Evolutionary conservation across 1,284 basidiomycete genomes (phyloP).

Genomic region (Malassezia pachydermatis): DNA sequence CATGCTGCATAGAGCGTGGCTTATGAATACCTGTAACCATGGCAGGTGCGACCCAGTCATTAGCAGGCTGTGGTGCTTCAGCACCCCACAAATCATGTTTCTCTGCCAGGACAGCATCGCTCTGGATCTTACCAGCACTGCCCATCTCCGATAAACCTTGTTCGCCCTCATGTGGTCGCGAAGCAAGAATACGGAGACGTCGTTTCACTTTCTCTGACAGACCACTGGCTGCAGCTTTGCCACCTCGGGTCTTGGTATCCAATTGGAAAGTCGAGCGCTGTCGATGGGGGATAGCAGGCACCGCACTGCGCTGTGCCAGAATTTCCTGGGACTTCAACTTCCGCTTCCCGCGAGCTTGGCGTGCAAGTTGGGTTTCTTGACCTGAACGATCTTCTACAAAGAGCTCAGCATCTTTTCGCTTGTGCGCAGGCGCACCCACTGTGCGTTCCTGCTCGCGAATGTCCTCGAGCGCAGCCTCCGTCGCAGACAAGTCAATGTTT

Average conservation of each 20-base stretch:
- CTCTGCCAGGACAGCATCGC: slow-evolving; percentile 9
- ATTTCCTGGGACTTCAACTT: slow-evolving; percentile 69
- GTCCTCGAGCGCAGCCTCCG: slow-evolving; percentile 32
- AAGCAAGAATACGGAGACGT: slow-evolving; percentile 18
- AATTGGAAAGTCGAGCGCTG: slow-evolving; percentile 48
- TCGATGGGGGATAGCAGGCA: slow-evolving; percentile 55
- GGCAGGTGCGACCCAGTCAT: slow-evolving; percentile 11
- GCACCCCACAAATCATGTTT: slow-evolving; percentile 15
- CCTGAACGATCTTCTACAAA: slow-evolving; percentile 50
- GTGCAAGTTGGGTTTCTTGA: slow-evolving; percentile 25
- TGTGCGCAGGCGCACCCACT: slow-evolving; percentile 8
- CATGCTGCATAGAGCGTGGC: slow-evolving; percentile 6
- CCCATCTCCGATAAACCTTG: slow-evolving; percentile 6
- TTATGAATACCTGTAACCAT: not conserved
- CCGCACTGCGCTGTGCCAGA: slow-evolving; percentile 68
- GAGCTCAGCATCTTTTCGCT: slow-evolving; percentile 15
- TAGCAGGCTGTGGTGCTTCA: not conserved
- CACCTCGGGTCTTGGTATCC: slow-evolving; percentile 11
- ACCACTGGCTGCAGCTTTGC: slow-evolving; percentile 18
- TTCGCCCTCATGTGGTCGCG: slow-evolving; percentile 15
- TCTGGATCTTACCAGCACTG: slow-evolving; percentile 15
- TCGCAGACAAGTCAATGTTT: slow-evolving; percentile 51
- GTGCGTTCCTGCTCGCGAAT: slow-evolving; percentile 23
- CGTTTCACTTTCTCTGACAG: slow-evolving; percentile 28
- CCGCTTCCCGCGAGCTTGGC: slow-evolving; percentile 47